These are phyloP conservation scores for Talinum fruticosum DNA, from an alignment of 148 eudicot genomes.

Conservation along the genomic window DNA sequence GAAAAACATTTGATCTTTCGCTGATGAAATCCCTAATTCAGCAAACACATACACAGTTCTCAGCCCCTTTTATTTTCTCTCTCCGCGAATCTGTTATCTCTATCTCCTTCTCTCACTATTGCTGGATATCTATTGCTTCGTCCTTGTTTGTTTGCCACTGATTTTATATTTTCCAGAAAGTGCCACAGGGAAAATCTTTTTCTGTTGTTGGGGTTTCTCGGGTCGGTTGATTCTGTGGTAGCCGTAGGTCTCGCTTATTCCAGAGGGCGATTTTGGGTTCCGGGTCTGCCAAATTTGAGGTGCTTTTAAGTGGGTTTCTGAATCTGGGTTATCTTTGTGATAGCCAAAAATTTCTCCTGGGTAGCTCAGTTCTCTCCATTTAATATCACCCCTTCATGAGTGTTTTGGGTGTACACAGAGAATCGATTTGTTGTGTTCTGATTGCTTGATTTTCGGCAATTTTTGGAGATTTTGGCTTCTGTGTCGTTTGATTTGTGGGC, in stretches of 20 bases:
- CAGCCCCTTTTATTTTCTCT: background rate
- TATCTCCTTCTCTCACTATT: conserved; percentile 2
- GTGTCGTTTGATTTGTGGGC: conserved; percentile 7
- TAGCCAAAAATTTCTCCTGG: background rate
- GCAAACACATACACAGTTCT: background rate
- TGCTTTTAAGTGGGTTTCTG: conserved; percentile 12
- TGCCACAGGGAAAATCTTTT: background rate
- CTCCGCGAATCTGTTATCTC: conserved; percentile 4
- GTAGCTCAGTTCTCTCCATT: background rate
- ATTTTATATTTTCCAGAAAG: background rate
- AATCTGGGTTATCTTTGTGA: background rate
- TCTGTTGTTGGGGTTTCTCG: background rate
- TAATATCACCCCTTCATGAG: background rate
- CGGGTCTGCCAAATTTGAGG: conserved; percentile 4
- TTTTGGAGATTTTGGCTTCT: conserved; percentile 11
- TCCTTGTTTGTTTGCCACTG: background rate
- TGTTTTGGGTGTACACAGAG: background rate
- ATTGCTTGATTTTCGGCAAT: conserved; percentile 1
- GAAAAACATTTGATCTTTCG: conserved; percentile 13
- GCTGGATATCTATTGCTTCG: background rate
- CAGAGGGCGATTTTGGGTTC: background rate
- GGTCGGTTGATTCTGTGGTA: background rate
- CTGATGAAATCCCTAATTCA: background rate
- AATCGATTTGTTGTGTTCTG: background rate
- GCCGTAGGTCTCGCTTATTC: background rate